Evolutionary conservation across 1,284 basidiomycete genomes (phyloP).

Genomic region (Cutaneotrichosporon mucoides): DNA sequence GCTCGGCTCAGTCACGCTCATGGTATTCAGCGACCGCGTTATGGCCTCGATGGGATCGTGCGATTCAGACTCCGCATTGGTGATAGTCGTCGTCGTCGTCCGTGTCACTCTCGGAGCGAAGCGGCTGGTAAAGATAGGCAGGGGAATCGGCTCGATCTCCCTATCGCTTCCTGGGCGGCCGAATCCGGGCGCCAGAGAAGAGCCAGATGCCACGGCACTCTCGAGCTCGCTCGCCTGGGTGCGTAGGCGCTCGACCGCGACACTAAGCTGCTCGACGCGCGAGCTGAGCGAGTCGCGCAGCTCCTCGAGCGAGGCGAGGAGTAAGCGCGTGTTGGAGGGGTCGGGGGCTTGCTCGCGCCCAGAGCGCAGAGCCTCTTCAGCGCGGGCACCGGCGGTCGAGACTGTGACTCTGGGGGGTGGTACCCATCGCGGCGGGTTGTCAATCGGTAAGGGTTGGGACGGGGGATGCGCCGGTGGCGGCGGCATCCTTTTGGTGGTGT

Average conservation of each 20-base stretch:
- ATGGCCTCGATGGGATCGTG: not conserved
- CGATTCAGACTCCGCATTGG: not conserved
- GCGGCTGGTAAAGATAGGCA: not conserved
- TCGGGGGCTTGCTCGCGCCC: constrained; percentile 3
- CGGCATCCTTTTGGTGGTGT: too few species aligned
- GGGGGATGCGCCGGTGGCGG: too few species aligned
- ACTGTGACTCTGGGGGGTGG: not conserved
- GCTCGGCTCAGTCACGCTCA: not conserved
- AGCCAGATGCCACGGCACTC: constrained; percentile 14
- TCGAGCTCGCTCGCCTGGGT: constrained; percentile 31
- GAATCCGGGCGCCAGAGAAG: constrained; percentile 9
- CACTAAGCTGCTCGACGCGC: constrained; percentile 30
- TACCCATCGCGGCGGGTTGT: too few species aligned
- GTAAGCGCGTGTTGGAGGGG: constrained; percentile 17
- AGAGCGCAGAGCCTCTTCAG: not conserved
- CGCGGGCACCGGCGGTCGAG: not conserved
- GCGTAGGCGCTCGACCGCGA: constrained; percentile 30
- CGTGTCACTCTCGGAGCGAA: not conserved
- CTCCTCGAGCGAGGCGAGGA: constrained; percentile 30
- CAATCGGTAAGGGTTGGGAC: too few species aligned
- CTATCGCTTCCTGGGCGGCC: constrained; percentile 7
- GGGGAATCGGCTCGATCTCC: not conserved
- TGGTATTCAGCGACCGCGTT: not conserved
- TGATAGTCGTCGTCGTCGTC: not conserved
- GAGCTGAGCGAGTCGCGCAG: constrained; percentile 26